These are phyloP conservation scores for Tritrichomonas foetus DNA, from an alignment of 208 protist species.

Conservation along the genomic window DNA sequence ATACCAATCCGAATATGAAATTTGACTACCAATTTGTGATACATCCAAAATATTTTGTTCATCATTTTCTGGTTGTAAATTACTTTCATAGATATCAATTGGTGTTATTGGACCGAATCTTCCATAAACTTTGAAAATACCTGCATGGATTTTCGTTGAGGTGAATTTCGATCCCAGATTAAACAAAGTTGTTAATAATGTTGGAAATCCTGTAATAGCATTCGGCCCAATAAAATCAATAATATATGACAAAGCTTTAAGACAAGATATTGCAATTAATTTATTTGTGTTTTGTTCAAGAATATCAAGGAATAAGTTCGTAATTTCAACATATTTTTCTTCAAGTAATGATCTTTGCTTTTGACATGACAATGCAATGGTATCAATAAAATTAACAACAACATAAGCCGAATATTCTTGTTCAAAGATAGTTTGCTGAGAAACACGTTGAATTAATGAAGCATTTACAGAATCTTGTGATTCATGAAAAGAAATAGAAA, in stretches of 20 bases:
- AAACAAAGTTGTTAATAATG: not conserved
- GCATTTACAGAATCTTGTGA: no score
- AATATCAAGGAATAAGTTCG: slow-evolving; percentile 17
- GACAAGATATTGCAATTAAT: not conserved
- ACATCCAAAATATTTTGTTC: no score
- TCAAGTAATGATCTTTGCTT: not conserved
- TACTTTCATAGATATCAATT: no score
- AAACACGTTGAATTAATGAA: no score
- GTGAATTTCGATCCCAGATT: not conserved
- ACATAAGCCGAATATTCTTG: not conserved
- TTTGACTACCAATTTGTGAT: not conserved
- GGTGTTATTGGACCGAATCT: not conserved
- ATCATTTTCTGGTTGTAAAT: no score
- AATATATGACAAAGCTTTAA: not conserved
- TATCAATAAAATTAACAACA: not conserved
- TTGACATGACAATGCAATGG: not conserved
- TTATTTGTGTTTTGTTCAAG: not conserved
- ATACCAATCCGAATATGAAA: not conserved
- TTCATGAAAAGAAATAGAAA: no score
- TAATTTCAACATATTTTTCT: not conserved
- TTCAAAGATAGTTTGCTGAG: not conserved
- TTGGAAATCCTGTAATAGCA: not conserved
- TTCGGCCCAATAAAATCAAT: not conserved
- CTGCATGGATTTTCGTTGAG: not conserved
- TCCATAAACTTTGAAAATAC: slow-evolving; percentile 19